Conservation (phyloP, 192 early-diverging fungal genomes). For the Coemansia aciculifera region DNA sequence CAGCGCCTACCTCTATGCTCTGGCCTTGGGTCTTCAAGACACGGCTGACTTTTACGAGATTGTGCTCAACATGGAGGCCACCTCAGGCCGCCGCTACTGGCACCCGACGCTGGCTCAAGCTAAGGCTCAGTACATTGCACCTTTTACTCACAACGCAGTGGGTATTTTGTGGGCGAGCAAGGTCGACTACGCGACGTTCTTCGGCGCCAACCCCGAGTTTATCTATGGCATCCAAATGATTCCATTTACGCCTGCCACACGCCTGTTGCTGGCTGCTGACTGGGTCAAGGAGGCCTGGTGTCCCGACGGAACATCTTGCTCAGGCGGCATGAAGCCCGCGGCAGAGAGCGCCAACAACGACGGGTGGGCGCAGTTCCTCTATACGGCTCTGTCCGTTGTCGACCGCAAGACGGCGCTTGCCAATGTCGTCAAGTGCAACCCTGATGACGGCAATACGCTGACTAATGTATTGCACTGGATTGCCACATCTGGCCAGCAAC, state of each 20-base stretch:
- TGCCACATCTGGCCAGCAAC: constrained; percentile 40
- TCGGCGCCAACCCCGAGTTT: constrained; percentile 51
- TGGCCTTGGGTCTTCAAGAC: constrained; percentile 33
- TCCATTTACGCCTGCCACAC: constrained; percentile 55
- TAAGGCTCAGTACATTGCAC: constrained; percentile 27
- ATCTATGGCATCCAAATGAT: constrained; percentile 62
- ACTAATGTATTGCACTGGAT: constrained; percentile 59
- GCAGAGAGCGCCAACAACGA: constrained; percentile 24
- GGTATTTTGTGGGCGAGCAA: constrained; percentile 59
- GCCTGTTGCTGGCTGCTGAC: constrained; percentile 29
- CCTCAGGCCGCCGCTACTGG: constrained; percentile 56
- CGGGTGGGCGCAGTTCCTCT: constrained; percentile 54
- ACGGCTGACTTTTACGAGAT: constrained; percentile 51
- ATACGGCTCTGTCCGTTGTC: constrained; percentile 51
- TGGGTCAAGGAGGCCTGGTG: constrained; percentile 57
- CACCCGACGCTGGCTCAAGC: constrained; percentile 42
- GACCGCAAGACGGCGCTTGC: constrained; percentile 42
- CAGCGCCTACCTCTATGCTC: constrained; percentile 51
- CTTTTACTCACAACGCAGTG: constrained; percentile 45
- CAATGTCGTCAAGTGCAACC: constrained; percentile 23
- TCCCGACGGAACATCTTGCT: constrained; percentile 22
- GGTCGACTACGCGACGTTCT: constrained; percentile 53
- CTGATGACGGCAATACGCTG: constrained; percentile 58
- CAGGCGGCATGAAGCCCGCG: constrained; percentile 47
- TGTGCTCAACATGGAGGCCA: constrained; percentile 55